Evolutionary conservation across 2,329 filamentous ascomycete genomes (phyloP).

Genomic region (Xylariaceae sp.): DNA sequence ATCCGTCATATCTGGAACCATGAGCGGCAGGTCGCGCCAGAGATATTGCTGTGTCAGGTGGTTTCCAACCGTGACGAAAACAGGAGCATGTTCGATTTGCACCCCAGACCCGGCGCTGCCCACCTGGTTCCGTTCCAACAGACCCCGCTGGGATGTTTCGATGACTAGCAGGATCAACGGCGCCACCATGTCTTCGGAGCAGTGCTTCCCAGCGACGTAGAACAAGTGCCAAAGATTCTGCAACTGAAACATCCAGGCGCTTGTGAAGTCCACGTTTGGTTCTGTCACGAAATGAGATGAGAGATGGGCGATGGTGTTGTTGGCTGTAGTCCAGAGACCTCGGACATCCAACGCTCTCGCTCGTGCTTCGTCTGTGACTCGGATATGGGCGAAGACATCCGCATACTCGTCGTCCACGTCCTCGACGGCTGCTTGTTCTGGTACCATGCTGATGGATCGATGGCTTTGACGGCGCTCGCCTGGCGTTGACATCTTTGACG

Average conservation of each 20-base stretch:
- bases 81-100: constrained; percentile 15
- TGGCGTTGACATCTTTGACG: constrained; percentile 15
- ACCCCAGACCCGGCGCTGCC: constrained; percentile 6
- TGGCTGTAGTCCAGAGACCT: constrained; percentile 19
- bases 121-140: constrained; percentile 14
- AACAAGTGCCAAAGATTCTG: constrained; percentile 24
- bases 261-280: constrained; percentile 20
- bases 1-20: constrained; percentile 20
- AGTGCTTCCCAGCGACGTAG: constrained; percentile 20
- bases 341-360: constrained; percentile 18
- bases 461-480: constrained; percentile 3
- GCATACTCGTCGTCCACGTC: constrained; percentile 16
- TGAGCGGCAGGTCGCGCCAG: constrained; percentile 21
- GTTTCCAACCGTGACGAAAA: constrained; percentile 14
- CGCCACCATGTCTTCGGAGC: constrained; percentile 13
- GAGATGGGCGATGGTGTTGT: constrained; percentile 19
- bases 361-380: constrained; percentile 16
- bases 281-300: constrained; percentile 23
- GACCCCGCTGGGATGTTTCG: constrained; percentile 19
- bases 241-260: constrained; percentile 20
- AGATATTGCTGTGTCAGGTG: constrained; percentile 17
- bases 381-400: constrained; percentile 21
- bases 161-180: constrained; percentile 19
- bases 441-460: neutral
- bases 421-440: constrained; percentile 10